Evolutionary conservation across 2,329 filamentous ascomycete genomes (phyloP).

Genomic region (Fusarium anguioides): DNA sequence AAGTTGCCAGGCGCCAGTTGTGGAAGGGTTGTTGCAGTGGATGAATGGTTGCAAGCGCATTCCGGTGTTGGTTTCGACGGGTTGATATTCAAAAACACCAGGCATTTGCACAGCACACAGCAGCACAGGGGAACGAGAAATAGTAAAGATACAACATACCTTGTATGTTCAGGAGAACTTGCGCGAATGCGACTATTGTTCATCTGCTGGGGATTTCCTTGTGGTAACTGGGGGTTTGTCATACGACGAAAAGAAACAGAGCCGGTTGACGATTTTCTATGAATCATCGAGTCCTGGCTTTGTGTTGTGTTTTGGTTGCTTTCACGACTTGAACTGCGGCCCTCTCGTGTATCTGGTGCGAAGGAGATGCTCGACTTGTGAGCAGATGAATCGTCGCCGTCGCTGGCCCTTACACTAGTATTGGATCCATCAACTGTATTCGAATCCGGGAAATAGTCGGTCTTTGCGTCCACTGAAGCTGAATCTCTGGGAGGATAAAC

Average conservation of each 20-base stretch:
- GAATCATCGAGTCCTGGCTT: conserved; percentile 35
- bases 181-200: conserved; percentile 56
- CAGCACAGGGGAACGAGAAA: neutral
- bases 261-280: conserved; percentile 59
- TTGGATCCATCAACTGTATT: conserved; percentile 42
- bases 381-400: conserved; percentile 48
- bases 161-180: conserved; percentile 61
- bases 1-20: neutral
- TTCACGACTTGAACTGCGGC: conserved; percentile 42
- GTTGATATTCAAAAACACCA: neutral
- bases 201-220: conserved; percentile 60
- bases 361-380: conserved; percentile 51
- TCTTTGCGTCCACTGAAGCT: conserved; percentile 8
- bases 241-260: conserved; percentile 61
- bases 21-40: neutral
- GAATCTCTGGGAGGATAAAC: conserved; percentile 34
- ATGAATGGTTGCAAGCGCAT: neutral
- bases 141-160: conserved; percentile 51
- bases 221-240: conserved; percentile 58
- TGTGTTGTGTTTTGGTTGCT: conserved; percentile 43
- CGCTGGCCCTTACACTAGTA: conserved; percentile 41
- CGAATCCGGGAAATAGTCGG: conserved; percentile 45
- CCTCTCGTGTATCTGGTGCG: conserved; percentile 48
- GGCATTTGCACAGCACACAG: neutral
- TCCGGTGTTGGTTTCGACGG: neutral